Evolutionary conservation across 352 stramenopile species (phyloP), one percentile per base, ranked within the genome.

Genomic region (Globisporangium mamillatum): DNA sequence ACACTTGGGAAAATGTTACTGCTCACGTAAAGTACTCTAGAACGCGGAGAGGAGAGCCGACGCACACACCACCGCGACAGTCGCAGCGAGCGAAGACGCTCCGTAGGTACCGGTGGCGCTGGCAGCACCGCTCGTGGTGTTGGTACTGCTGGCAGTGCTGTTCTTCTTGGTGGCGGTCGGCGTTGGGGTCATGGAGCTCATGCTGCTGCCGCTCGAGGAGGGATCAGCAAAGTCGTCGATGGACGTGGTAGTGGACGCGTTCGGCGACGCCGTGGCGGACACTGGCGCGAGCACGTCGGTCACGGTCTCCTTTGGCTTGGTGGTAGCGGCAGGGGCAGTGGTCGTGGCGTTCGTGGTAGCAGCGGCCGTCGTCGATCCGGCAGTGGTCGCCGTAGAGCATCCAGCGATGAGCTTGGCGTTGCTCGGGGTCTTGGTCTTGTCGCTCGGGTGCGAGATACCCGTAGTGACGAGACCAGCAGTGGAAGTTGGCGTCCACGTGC

Each of bases 361-460:
- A 55, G 74, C 79, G 14, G 67, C 54, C 4, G 71, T 78, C 5
- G 68, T 72, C 32, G 38, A 55, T 14, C 20, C 52, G 1, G 53
- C 44, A 56, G 63, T 57, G 16, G 69, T 67, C 10, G 70, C 73
- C 22, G 65, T 72, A 10, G 71, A 76, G 68, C 85, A 93, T 41
- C 78, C 80, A n/a, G 72, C 65, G 44, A 84, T 68, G 24, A 93
- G 75, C 63, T 78, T 67, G 24, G 60, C 58, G 70, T 77, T 90
- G 0, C 75, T 81, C 18, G 85, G 85, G 20, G 76, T 83, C 73
- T 85, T 81, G 29, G 75, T 73, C 44, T 75, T 77, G 71, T 90
- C 78, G 32, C 74, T 80, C 38, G 85, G 85, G 74, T 91, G 70
- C 57, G 79, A 88, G 27, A 91, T 75, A 48, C 85, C 85, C 36